A percentile compares a stretch with the other conserved stretches of the same genome.
Conservation (phyloP, 140 eudicot species). For the Ambrosia hybrid region DNA sequence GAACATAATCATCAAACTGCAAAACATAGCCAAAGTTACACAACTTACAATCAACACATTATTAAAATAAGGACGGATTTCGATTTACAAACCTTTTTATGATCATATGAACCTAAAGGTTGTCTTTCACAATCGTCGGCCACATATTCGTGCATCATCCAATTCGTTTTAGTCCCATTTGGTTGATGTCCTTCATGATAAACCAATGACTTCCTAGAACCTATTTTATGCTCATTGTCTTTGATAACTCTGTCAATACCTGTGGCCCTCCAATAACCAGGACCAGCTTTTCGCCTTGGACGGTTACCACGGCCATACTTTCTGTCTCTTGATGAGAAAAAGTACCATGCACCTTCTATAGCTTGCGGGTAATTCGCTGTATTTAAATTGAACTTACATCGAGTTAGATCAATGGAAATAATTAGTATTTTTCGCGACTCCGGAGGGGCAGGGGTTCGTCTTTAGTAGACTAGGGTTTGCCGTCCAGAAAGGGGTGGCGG, state of each 20-base stretch:
- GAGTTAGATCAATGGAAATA: no score
- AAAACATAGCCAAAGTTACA: background rate
- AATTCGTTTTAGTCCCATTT: constrained; percentile 11
- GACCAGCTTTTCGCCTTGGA: constrained; percentile 11
- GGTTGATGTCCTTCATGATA: constrained; percentile 15
- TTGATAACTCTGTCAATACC: background rate
- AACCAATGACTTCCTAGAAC: constrained; percentile 2
- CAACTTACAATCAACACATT: background rate
- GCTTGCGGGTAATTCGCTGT: constrained; percentile 12
- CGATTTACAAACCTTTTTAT: constrained; percentile 5
- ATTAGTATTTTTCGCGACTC: no score
- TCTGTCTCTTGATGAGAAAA: constrained; percentile 20
- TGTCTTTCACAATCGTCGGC: background rate
- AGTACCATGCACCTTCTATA: constrained; percentile 15
- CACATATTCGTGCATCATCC: constrained; percentile 28
- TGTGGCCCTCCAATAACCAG: constrained; percentile 22
- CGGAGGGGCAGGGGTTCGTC: no score
- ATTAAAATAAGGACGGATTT: background rate
- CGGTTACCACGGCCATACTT: constrained; percentile 4
- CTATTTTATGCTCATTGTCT: background rate
- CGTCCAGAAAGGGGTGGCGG: no score
- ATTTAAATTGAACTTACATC: background rate
- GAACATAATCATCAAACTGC: constrained; percentile 27
- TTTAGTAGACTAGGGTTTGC: no score
- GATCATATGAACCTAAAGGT: background rate